Percentiles rank a stretch among this genome's conserved stretches.
Evolutionary conservation across 2,329 filamentous ascomycete genomes (phyloP).

Genomic region (Curvularia sp.): DNA sequence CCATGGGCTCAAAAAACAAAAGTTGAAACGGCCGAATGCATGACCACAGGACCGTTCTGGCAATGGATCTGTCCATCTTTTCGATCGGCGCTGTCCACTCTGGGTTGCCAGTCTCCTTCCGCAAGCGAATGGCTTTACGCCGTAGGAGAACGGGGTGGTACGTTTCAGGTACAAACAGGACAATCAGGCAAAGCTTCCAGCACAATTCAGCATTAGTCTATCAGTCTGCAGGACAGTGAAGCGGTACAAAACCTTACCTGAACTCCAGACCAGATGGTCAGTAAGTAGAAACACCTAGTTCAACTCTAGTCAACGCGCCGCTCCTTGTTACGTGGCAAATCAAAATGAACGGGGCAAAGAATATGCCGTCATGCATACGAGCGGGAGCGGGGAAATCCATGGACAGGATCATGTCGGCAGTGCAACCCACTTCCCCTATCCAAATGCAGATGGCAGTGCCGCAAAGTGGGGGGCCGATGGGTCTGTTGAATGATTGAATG

Average conservation of each 20-base stretch:
- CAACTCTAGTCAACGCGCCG: conserved; percentile 33
- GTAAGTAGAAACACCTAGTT: conserved; percentile 67
- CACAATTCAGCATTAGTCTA: conserved; percentile 32
- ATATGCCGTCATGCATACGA: conserved; percentile 9
- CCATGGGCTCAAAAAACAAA: conserved; percentile 82
- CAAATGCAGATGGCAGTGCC: conserved; percentile 11
- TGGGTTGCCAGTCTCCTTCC: conserved; percentile 78
- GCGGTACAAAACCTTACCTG: conserved; percentile 38
- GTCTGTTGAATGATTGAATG: conserved; percentile 16
- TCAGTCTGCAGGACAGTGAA: conserved; percentile 20
- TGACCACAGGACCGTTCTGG: conserved; percentile 58
- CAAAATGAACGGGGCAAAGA: neutral
- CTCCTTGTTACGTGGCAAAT: conserved; percentile 14
- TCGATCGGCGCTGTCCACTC: conserved; percentile 81
- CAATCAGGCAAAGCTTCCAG: conserved; percentile 65
- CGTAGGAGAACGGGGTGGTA: conserved; percentile 77
- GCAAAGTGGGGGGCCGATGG: conserved; percentile 13
- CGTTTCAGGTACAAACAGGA: conserved; percentile 83
- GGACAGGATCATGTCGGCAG: conserved; percentile 5
- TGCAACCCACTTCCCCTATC: conserved; percentile 6
- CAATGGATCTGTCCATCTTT: conserved; percentile 71
- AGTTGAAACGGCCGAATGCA: conserved; percentile 76
- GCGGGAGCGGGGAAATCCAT: neutral
- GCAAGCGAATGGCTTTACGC: conserved; percentile 72
- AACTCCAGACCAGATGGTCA: conserved; percentile 79